These are phyloP conservation scores for Hypericum androsaemum DNA, from an alignment of 345 rosid species.

Conservation along the genomic window DNA sequence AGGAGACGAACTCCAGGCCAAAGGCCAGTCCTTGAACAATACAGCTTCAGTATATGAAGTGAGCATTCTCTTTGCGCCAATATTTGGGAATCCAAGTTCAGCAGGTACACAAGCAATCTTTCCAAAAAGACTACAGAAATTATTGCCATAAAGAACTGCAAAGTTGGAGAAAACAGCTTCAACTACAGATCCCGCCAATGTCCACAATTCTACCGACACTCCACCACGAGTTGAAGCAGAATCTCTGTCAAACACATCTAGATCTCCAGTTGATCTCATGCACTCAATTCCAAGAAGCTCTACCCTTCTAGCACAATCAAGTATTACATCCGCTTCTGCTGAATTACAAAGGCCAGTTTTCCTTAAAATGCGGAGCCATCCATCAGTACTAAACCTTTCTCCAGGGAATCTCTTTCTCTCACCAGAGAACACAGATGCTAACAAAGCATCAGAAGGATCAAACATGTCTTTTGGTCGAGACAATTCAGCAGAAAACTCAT, in stretches of 20 bases:
- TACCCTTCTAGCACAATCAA: slow-evolving; percentile 80
- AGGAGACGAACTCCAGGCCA: slow-evolving; percentile 85
- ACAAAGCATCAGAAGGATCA: slow-evolving; percentile 77
- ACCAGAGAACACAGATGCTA: slow-evolving; percentile 71
- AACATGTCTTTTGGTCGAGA: slow-evolving; percentile 69
- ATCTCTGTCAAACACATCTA: slow-evolving; percentile 53
- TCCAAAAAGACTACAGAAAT: slow-evolving; percentile 69
- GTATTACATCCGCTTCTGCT: slow-evolving; percentile 64
- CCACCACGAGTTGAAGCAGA: slow-evolving; percentile 30
- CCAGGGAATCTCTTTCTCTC: slow-evolving; percentile 87
- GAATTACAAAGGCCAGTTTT: slow-evolving; percentile 70
- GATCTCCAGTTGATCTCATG: slow-evolving; percentile 32
- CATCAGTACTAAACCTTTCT: slow-evolving; percentile 71
- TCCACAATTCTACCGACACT: slow-evolving; percentile 61
- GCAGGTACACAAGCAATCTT: slow-evolving; percentile 79
- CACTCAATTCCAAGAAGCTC: slow-evolving; percentile 61
- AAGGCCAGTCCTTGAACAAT: slow-evolving; percentile 79
- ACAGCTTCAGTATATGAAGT: slow-evolving; percentile 69
- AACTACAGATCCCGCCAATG: slow-evolving; percentile 76
- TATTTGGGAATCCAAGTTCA: slow-evolving; percentile 70
- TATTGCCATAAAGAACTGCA: slow-evolving; percentile 66
- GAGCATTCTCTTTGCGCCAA: slow-evolving; percentile 70
- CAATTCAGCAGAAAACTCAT: slow-evolving; percentile 56
- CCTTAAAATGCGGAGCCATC: slow-evolving; percentile 81
- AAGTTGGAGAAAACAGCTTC: slow-evolving; percentile 73